A percentile compares a stretch with the other conserved stretches of the same genome.
Conservation (phyloP, 1,139 yeast genomes). For the Debaryomyces sp. region DNA sequence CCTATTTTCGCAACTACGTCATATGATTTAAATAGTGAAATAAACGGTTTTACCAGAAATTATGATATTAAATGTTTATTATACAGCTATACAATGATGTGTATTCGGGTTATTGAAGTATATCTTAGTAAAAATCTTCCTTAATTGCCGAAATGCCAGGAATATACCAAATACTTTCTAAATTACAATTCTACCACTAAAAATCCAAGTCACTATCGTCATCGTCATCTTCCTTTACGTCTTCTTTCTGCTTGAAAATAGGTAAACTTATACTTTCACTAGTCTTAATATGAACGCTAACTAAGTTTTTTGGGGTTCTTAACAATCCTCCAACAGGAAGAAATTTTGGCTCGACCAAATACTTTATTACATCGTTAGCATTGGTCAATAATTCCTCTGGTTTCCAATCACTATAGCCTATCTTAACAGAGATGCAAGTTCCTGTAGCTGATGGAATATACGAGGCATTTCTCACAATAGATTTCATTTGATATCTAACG, state of each 20-base stretch:
- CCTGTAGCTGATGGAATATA: slow-evolving; percentile 65
- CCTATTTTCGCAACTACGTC: slow-evolving; percentile 2
- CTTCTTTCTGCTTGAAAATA: slow-evolving; percentile 23
- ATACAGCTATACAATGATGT: neutral
- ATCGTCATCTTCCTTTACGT: slow-evolving; percentile 20
- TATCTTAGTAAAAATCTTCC: neutral
- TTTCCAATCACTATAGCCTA: slow-evolving; percentile 56
- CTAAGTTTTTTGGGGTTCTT: slow-evolving; percentile 41
- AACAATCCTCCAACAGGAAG: slow-evolving; percentile 64
- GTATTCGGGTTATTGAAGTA: neutral
- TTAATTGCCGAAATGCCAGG: neutral
- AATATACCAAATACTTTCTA: neutral
- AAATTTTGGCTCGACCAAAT: slow-evolving; percentile 48
- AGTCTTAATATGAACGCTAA: slow-evolving; percentile 61
- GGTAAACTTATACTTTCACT: slow-evolving; percentile 65
- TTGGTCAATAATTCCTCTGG: slow-evolving; percentile 50
- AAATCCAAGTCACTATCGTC: slow-evolving; percentile 36
- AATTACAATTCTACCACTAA: slow-evolving; percentile 10
- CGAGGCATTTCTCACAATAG: slow-evolving; percentile 61
- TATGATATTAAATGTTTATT: neutral
- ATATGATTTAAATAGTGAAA: neutral
- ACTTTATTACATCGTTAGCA: slow-evolving; percentile 56
- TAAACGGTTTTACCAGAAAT: neutral
- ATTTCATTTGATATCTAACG: slow-evolving; percentile 59
- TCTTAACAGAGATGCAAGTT: slow-evolving; percentile 48